A percentile compares a stretch with the other conserved stretches of the same genome.
Conservation (phyloP, 768 basidiomycete genomes). For the Imleria badia region DNA sequence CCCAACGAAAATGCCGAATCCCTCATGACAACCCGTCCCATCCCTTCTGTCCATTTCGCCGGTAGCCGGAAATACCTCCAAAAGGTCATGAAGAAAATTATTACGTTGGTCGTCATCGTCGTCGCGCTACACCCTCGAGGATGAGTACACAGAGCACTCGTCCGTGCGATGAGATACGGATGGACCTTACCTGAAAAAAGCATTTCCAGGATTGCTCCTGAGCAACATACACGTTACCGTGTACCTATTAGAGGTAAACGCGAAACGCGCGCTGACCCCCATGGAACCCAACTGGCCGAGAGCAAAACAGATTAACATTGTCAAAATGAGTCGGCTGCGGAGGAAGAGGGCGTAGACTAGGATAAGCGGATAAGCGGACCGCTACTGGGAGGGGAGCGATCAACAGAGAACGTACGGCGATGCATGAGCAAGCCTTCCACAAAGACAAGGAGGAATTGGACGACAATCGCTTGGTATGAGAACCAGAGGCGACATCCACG, state of each 20-base stretch:
- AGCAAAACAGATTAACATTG: constrained; percentile 9
- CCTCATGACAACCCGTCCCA: constrained; percentile 14
- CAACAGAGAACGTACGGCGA: constrained; percentile 13
- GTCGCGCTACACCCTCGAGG: constrained; percentile 5
- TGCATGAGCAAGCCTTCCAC: constrained; percentile 17
- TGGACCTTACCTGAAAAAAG: constrained; percentile 20
- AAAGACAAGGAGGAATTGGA: constrained; percentile 15
- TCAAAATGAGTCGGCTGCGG: constrained; percentile 1
- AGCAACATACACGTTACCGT: constrained; percentile 18
- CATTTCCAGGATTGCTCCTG: constrained; percentile 10
- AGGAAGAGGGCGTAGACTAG: constrained; percentile 22
- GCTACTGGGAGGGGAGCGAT: neutral
- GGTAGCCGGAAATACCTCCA: constrained; percentile 19
- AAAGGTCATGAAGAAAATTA: constrained; percentile 20
- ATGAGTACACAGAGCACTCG: neutral
- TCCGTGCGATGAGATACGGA: too few relatives aligned
- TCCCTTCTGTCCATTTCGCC: neutral
- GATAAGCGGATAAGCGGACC: neutral
- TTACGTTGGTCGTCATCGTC: constrained; percentile 14
- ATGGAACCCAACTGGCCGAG: constrained; percentile 16
- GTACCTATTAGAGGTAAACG: constrained; percentile 7
- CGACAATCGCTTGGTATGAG: constrained; percentile 9
- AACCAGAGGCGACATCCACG: constrained; percentile 18
- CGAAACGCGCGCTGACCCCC: constrained; percentile 12
- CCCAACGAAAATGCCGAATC: constrained; percentile 12